Percentiles rank a stretch among this genome's conserved stretches.
Conservation (phyloP, 2,329 filamentous ascomycete species). For the Pseudopithomyces maydicus region DNA sequence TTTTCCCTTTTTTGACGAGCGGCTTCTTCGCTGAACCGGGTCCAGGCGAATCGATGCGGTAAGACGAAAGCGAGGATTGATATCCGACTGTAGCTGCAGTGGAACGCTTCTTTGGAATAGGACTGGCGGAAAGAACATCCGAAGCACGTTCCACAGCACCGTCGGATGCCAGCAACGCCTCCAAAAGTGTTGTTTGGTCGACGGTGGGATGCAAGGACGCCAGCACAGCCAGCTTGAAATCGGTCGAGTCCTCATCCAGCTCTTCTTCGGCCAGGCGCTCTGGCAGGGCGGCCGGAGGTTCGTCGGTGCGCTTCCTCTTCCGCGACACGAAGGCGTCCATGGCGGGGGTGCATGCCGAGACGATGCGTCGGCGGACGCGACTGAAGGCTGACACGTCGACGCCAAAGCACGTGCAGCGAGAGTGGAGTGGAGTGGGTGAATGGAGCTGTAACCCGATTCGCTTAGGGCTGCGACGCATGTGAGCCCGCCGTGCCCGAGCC, state of each 20-base stretch:
- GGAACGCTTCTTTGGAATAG: conserved; percentile 41
- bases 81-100: conserved; percentile 39
- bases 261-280: background rate
- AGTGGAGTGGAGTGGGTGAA: too few relatives aligned
- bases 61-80: conserved; percentile 49
- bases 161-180: conserved; percentile 76
- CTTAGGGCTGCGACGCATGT: background rate
- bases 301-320: conserved; percentile 38
- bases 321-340: conserved; percentile 48
- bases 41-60: conserved; percentile 18
- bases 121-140: conserved; percentile 54
- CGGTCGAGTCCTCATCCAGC: conserved; percentile 71
- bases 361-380: background rate
- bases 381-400: conserved; percentile 1
- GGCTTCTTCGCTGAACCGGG: conserved; percentile 40
- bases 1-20: conserved; percentile 77
- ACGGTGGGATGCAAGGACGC: conserved; percentile 73
- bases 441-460: background rate
- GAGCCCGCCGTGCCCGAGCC: background rate
- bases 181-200: conserved; percentile 72
- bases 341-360: background rate
- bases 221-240: conserved; percentile 84
- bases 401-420: conserved; percentile 7
- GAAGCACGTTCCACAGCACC: conserved; percentile 74
- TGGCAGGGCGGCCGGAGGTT: conserved; percentile 2